Evolutionary conservation across 768 basidiomycete genomes (phyloP), one percentile per base, ranked within the genome.

Genomic region (Pisolithus marmoratus): DNA sequence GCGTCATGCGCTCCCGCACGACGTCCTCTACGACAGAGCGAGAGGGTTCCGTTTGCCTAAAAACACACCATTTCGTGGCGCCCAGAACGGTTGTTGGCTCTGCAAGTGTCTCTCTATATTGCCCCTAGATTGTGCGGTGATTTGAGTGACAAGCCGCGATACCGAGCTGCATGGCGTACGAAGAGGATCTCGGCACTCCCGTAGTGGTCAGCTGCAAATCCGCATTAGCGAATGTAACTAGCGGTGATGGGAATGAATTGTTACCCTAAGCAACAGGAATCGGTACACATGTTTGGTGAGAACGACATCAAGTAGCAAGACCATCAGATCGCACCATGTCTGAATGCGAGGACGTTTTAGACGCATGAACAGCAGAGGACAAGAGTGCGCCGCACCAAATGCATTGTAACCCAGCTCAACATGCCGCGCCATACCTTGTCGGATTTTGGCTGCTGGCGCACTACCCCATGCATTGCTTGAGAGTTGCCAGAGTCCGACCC

Each of bases 21-120:
- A 79, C 84, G 8, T 75, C 76, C 58, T 82, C 74, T 46, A 90
- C 86, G 48, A 76, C 66, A 27, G 73, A 65, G 7, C 78, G 79
- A 3, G 85, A 76, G 2, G 79, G 72, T 14, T 67, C 67, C 15
- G 73, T 70, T 26, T 70, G 69, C 52, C 78, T 74, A 71, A 91
- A 91, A 14, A 89, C 79, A 64, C 89, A 91, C 88, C 87, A 93
- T 63, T 93, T 93, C 2, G 91, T 93, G 1, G 85, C 87, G 40
- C 87, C 85, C 23, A 91, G 55, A 9, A 87, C 75, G 3, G 67
- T 59, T 36, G 71, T 61, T 26, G 74, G 61, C 27, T 68, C 55
- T 26, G 72, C 64, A 17, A 80, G 65, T 12, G 75, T 71, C 55
- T 70, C 61, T 59, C 77, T 77, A 68, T 87, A 87, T 64, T 85